phyloP scores from a whole-genome alignment of 1,284 basidiomycete species.

The Sphagnurus paluster region DNA sequence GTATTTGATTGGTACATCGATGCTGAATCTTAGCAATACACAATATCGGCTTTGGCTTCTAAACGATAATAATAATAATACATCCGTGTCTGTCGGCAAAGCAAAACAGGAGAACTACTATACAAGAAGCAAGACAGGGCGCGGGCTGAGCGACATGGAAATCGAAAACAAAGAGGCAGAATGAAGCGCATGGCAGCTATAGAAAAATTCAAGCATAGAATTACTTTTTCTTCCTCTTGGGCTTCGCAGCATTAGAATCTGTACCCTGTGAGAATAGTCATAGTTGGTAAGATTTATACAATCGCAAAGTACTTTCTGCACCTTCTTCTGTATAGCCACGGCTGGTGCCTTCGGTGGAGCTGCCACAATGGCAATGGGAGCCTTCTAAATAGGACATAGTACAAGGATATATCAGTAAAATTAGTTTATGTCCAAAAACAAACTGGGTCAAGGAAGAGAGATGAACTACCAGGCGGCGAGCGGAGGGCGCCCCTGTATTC shows the following conservation, averaged over 20 bases:
- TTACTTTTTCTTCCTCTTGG: neutral
- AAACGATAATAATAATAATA: too few species aligned
- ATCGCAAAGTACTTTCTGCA: neutral
- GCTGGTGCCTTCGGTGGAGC: neutral
- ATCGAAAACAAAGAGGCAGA: neutral
- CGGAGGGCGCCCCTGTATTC: too few species aligned
- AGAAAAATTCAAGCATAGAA: neutral
- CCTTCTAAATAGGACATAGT: neutral
- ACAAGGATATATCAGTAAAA: neutral
- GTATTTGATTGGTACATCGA: too few species aligned
- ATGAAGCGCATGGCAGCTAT: too few species aligned
- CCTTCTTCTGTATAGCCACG: slow-evolving; percentile 3
- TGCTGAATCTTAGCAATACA: too few species aligned
- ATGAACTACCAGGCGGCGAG: slow-evolving; percentile 3
- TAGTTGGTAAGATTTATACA: neutral
- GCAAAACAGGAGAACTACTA: too few species aligned
- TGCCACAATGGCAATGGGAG: neutral
- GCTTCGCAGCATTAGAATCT: neutral
- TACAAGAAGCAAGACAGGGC: too few species aligned
- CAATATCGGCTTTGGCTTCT: too few species aligned
- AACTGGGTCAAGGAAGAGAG: neutral
- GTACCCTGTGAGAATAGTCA: neutral
- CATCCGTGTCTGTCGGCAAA: too few species aligned
- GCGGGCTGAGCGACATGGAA: too few species aligned
- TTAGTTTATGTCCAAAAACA: neutral